These are phyloP conservation scores for Pythium vanterpoolii DNA, from an alignment of 352 stramenopile species.

Conservation along the genomic window DNA sequence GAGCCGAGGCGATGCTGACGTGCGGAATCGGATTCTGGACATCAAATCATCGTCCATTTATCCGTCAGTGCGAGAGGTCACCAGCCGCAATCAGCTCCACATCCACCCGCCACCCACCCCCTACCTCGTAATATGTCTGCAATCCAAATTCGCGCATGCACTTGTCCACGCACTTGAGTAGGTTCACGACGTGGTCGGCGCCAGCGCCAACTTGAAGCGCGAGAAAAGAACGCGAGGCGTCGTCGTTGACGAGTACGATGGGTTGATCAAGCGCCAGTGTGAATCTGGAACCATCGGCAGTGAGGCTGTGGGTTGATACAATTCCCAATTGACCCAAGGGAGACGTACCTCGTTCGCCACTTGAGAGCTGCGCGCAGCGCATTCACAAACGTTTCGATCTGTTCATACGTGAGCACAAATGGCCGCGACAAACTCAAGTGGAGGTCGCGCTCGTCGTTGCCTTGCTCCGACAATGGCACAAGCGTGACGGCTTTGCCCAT, in stretches of 20 bases:
- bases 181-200: constrained; percentile 29
- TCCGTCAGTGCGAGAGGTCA: constrained; percentile 20
- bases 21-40: constrained; percentile 75
- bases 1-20: constrained; percentile 72
- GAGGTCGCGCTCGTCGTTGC: constrained; percentile 17
- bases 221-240: constrained; percentile 71
- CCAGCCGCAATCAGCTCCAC: constrained; percentile 40
- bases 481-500: constrained; percentile 25
- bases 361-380: constrained; percentile 63
- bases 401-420: constrained; percentile 65
- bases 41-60: background rate
- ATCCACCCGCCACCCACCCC: constrained; percentile 1
- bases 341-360: constrained; percentile 52
- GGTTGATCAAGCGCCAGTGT: constrained; percentile 31
- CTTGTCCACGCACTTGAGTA: constrained; percentile 56
- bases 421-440: constrained; percentile 79
- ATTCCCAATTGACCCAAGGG: background rate
- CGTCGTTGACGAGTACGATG: constrained; percentile 68
- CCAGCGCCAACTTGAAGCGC: constrained; percentile 46
- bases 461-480: constrained; percentile 32
- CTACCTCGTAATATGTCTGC: constrained; percentile 65
- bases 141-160: constrained; percentile 51
- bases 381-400: constrained; percentile 69
- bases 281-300: constrained; percentile 32
- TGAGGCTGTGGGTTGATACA: background rate